phyloP scores from a whole-genome alignment of 805 yeast species.

The Metschnikowia shivogae region DNA sequence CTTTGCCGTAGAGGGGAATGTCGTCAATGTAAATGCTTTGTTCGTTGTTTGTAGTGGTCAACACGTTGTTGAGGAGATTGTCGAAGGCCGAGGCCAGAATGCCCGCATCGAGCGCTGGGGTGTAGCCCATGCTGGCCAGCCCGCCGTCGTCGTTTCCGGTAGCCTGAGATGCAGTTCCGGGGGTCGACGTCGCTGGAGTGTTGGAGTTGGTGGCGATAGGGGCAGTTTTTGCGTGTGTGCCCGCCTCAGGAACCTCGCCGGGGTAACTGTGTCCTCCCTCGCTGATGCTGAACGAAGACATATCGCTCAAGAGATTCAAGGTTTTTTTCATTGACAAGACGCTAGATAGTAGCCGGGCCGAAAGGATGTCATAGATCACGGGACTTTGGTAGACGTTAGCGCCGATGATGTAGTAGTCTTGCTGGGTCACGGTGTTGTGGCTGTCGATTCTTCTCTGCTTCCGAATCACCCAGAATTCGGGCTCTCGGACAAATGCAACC shows the following conservation, averaged over 20 bases:
- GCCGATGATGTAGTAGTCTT: slow-evolving; percentile 85
- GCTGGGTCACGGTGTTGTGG: slow-evolving; percentile 48
- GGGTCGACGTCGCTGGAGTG: slow-evolving; percentile 17
- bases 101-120: slow-evolving; percentile 17
- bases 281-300: slow-evolving; percentile 30
- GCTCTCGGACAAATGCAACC: slow-evolving; percentile 71
- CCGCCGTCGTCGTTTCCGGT: slow-evolving; percentile 12
- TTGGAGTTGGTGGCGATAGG: slow-evolving; percentile 9
- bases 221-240: slow-evolving; percentile 1
- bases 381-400: slow-evolving; percentile 94
- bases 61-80: slow-evolving; percentile 25
- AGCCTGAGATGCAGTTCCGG: slow-evolving; percentile 16
- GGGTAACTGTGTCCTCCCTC: slow-evolving; percentile 35
- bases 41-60: slow-evolving; percentile 14
- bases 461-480: slow-evolving; percentile 87
- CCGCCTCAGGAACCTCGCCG: slow-evolving; percentile 6
- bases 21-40: slow-evolving; percentile 33
- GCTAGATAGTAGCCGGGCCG: slow-evolving; percentile 51
- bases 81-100: slow-evolving; percentile 31
- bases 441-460: slow-evolving; percentile 68
- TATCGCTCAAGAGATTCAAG: slow-evolving; percentile 28
- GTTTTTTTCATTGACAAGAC: slow-evolving; percentile 34
- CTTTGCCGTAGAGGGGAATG: slow-evolving; percentile 37
- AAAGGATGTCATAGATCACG: slow-evolving; percentile 61
- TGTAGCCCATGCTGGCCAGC: slow-evolving; percentile 8